Base-by-base conservation (phyloP, 305 asterid genomes). In the Fraxinus baroniana region DNA sequence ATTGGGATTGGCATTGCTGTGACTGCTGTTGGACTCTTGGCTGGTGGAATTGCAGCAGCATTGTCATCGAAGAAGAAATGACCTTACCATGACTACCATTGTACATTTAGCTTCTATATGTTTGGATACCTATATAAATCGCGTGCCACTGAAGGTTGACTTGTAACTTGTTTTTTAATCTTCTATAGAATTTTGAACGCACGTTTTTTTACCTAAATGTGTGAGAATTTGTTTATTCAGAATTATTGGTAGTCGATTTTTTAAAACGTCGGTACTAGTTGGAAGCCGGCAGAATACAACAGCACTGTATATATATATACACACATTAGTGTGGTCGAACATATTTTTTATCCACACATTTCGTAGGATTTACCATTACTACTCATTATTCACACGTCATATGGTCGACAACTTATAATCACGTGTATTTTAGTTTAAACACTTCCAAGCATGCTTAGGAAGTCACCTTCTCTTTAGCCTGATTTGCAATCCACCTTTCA, bases 1-100 rank as follows among this genome's bases (percentile, higher is more conserved):
- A 87, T 89, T 76, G 92, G 92, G 35, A 86, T 89, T 17, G 91
- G 92, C 17, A 87, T 89, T 60, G 88, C 92, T 82, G 90, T 90
- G 80, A 87, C 92, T 80, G 89, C 87, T 71, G 89, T 82, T 70
- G 89, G 90, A n/a, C 86, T 89, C 9, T 72, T 89, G 86, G 89
- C 87, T 41, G 92, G 92, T 52, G 90, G 92, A 28, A 78, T 89
- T 35, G 89, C 89, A 10, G 92, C 89, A 37, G 89, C 85, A 41
- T 49, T 87, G 0, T 78, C 88, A 36, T 81, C 82, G 46, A 89
- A 89, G 79, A 89, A 87, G 85, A 89, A 87, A 83, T 89, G 87
- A 89, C 62, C 20, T 49, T 49, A 49, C 35, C 36, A 64, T 6
- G 32, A 74, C 28, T 12, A 32, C 35, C 30, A 57, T 7, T 30